Evolutionary conservation across 2,329 filamentous ascomycete species (phyloP), one percentile per base, ranked within the genome.

Genomic region (Stachybotrys elegans): DNA sequence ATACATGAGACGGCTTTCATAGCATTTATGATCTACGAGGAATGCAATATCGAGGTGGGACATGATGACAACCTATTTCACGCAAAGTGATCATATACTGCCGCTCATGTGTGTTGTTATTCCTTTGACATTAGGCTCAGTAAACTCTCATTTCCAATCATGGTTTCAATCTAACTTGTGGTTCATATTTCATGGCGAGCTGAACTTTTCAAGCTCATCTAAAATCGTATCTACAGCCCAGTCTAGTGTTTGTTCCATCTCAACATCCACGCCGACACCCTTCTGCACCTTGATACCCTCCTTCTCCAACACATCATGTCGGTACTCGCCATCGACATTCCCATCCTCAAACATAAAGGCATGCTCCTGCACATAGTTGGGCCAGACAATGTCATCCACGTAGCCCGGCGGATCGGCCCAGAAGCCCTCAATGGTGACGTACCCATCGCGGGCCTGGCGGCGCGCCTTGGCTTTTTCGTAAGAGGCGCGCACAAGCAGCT

Each of bases 401-500:
- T 97, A 98, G 0, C 88, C 91, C 0, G 89, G 89, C 0, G 93
- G 93, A 63, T 98, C 93, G 45, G 83, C 77, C 93, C 93, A 98
- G 69, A 96, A 98, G 22, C 91, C 92, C 57, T 96, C 82, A 5
- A 86, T 65, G 4, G 88, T 92, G 22, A 89, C 86, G 61, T 93
- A 93, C 11, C 87, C 87, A 52, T 77, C 81, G 43, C 88, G 71
- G 0, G 80, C 81, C 58, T 86, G 80, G 22, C 88, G 71, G 20
- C 88, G 73, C 25, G 70, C 66, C 57, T 84, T 86, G 4, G 84
- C 84, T 32, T 68, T 77, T 12, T 68, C 69, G 47, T 84, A 83
- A 22, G 79, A 78, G 2, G 87, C 85, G 0, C 83, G 79, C 16
- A 97, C 67, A 56, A 97, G 92, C 4, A 97, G 66, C 56, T 82